Evolutionary conservation across 202 grass and related monocot genomes (phyloP), one percentile per base, ranked within the genome.

Genomic region (Bolboschoenoplectus hybrid): DNA sequence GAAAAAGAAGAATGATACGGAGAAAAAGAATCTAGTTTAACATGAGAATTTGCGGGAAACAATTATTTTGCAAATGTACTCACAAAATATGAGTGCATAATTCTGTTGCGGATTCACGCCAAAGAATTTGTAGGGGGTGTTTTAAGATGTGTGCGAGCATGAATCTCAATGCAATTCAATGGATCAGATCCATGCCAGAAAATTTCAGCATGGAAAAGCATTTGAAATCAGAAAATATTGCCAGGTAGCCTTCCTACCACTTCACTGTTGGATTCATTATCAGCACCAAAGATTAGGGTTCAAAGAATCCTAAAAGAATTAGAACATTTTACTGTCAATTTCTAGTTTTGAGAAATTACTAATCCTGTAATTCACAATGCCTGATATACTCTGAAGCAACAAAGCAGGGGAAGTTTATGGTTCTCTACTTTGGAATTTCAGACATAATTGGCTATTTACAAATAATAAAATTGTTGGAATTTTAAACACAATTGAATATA

Each of bases 401-500:
- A 52, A 75, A 52, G 10, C 46, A 52, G 45, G 7, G 72, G n/a
- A 56, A 7, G 6, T 77, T 56, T 16, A 77, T 56, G 50, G 7
- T 34, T 74, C 32, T 77, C 12, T 3, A 14, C 2, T 57, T 57
- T 44, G 43, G 19, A 45, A 73, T 73, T 73, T 73, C 3, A 5
- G 43, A 73, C 44, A 73, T 7, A 4, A 73, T 47, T 26, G 41
- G 67, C 1, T 19, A 49, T 1, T 44, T 2, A 44, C 43, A 19
- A 73, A 73, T 45, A 4, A 71, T 45, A 72, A 46, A 72, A 45
- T 70, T 45, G 35, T 44, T 57, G 53, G 6, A 53, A 78, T 78
- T 78, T 77, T 0, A 17, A 12, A 56, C 35, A 78, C 12, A 8
- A 78, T 56, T 57, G 10, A 40, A 0, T 19, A 71, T 3, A 38